Percentiles rank a stretch among this genome's conserved stretches.
These are phyloP conservation scores for Bromus sterilis DNA, from an alignment of 176 grass and related monocot species.

Conservation along the genomic window DNA sequence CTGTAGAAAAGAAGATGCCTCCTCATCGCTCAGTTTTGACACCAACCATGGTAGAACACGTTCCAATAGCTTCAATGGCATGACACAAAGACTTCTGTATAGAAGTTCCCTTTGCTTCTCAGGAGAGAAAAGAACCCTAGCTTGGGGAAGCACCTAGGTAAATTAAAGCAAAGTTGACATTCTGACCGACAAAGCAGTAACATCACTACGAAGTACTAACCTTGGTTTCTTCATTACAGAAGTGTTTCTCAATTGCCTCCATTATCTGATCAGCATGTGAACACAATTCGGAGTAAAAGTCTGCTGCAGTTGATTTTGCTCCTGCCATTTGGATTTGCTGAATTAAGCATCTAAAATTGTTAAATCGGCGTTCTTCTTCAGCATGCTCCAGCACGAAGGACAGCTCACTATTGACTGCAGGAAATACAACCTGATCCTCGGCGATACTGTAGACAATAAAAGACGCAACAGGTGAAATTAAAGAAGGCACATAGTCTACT, in stretches of 20 bases:
- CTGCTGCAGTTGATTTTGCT: slow-evolving; percentile 58
- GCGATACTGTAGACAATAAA: slow-evolving; percentile 57
- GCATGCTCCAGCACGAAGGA: slow-evolving; percentile 80
- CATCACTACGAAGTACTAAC: slow-evolving; percentile 25
- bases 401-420: slow-evolving; percentile 70
- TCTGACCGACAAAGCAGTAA: background rate
- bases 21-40: slow-evolving; percentile 65
- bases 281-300: slow-evolving; percentile 76
- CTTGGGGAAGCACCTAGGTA: slow-evolving; percentile 93
- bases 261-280: slow-evolving; percentile 93
- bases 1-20: slow-evolving; percentile 76
- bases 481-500: slow-evolving; percentile 2
- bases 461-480: slow-evolving; percentile 1
- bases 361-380: slow-evolving; percentile 76
- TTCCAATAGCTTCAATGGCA: slow-evolving; percentile 93
- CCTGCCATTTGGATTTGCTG: slow-evolving; percentile 83
- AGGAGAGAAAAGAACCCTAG: slow-evolving; percentile 81
- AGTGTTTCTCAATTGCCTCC: slow-evolving; percentile 91
- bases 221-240: slow-evolving; percentile 83
- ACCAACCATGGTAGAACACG: slow-evolving; percentile 93
- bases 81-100: slow-evolving; percentile 81
- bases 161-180: slow-evolving; percentile 35
- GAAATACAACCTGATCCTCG: slow-evolving; percentile 97
- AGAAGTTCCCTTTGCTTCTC: slow-evolving; percentile 91
- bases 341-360: slow-evolving; percentile 84